phyloP scores from a whole-genome alignment of 2,329 filamentous ascomycete genomes.

The Exophiala sideris region DNA sequence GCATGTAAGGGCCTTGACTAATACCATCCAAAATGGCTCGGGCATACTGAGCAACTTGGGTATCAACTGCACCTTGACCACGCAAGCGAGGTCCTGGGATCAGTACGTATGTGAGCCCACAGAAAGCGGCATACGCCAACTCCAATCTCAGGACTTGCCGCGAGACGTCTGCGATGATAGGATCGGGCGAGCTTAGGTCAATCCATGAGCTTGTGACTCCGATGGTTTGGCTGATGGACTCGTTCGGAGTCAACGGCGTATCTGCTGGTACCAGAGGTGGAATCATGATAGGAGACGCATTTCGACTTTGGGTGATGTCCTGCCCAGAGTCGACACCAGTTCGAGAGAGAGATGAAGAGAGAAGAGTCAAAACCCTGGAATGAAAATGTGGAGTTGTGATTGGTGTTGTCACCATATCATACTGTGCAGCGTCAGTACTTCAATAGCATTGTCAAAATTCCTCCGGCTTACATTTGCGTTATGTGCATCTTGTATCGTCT shows the following conservation, averaged over 20 bases:
- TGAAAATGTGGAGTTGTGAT: conserved; percentile 62
- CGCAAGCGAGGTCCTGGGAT: conserved; percentile 72
- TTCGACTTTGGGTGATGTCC: conserved; percentile 40
- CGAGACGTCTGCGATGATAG: conserved; percentile 79
- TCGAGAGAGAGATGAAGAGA: conserved; percentile 51
- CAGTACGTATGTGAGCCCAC: conserved; percentile 78
- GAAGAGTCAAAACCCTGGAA: conserved; percentile 52
- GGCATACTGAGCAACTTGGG: conserved; percentile 68
- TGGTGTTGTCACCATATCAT: conserved; percentile 63
- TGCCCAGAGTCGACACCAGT: conserved; percentile 36
- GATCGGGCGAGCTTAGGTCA: conserved; percentile 78
- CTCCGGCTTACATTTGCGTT: conserved; percentile 49
- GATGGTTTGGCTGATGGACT: conserved; percentile 75
- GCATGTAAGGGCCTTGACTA: conserved; percentile 69
- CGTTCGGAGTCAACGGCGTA: conserved; percentile 69
- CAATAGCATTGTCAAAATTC: background rate
- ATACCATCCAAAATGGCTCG: conserved; percentile 79
- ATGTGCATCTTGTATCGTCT: conserved; percentile 54
- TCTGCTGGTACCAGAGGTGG: conserved; percentile 42
- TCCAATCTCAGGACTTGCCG: conserved; percentile 87
- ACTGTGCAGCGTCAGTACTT: conserved; percentile 41
- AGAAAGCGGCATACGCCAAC: conserved; percentile 92
- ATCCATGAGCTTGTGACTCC: conserved; percentile 88
- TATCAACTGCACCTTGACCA: conserved; percentile 48
- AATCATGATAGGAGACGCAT: conserved; percentile 39